phyloP scores from a whole-genome alignment of 2,329 filamentous ascomycete genomes.

The Canariomyces notabilis region DNA sequence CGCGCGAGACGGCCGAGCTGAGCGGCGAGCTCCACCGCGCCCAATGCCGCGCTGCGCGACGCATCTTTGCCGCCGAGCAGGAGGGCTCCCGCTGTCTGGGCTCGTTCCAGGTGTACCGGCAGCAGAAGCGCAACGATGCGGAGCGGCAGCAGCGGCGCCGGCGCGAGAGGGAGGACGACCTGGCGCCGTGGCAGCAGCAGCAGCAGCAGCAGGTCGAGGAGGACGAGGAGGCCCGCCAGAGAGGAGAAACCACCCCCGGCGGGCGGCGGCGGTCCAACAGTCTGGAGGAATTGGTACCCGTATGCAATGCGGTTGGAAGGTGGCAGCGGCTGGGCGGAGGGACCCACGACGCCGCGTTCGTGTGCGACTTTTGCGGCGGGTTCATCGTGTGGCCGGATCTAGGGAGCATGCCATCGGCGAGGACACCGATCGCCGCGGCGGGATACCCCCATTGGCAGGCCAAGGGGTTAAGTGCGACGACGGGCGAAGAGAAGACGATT shows the following conservation, averaged over 20 bases:
- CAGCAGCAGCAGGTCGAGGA: slow-evolving; percentile 9
- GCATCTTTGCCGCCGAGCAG: slow-evolving; percentile 50
- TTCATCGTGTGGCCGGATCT: slow-evolving; percentile 56
- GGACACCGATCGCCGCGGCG: slow-evolving; percentile 28
- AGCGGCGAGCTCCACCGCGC: slow-evolving; percentile 50
- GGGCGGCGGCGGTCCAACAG: slow-evolving; percentile 19
- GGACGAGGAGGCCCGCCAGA: slow-evolving; percentile 9
- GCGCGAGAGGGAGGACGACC: slow-evolving; percentile 13
- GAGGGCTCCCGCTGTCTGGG: slow-evolving; percentile 50
- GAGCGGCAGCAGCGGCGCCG: slow-evolving; percentile 36
- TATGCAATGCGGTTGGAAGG: slow-evolving; percentile 48
- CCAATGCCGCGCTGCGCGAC: slow-evolving; percentile 52
- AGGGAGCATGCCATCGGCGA: slow-evolving; percentile 45
- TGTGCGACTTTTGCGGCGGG: slow-evolving; percentile 59
- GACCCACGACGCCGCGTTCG: slow-evolving; percentile 47
- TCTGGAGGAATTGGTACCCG: slow-evolving; percentile 44
- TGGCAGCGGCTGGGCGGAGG: slow-evolving; percentile 51
- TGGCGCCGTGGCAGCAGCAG: slow-evolving; percentile 26
- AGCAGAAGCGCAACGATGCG: slow-evolving; percentile 38
- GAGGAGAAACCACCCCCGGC: slow-evolving; percentile 4
- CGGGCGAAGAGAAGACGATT: slow-evolving; percentile 43
- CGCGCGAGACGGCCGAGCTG: slow-evolving; percentile 46
- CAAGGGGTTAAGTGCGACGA: slow-evolving; percentile 37
- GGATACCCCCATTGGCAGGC: slow-evolving; percentile 48
- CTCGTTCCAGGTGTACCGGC: slow-evolving; percentile 49